These are phyloP conservation scores for Beta lomatogona DNA, from an alignment of 179 eudicot species.

Conservation along the genomic window DNA sequence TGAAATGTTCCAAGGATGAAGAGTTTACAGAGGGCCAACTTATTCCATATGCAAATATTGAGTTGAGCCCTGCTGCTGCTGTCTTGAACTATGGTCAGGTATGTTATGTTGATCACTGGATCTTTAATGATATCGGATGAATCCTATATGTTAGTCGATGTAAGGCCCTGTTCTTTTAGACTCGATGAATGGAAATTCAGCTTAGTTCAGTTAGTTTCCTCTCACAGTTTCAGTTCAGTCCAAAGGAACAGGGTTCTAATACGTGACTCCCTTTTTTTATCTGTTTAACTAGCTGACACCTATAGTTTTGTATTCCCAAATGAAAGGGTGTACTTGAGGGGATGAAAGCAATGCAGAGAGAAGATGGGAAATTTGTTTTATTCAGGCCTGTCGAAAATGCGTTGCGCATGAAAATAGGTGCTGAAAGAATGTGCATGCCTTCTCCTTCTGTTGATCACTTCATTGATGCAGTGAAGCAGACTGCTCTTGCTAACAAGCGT, in stretches of 20 bases:
- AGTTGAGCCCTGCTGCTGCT: conserved; percentile 73
- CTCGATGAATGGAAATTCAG: too few species aligned
- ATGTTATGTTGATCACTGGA: too few species aligned
- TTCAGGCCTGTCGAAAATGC: conserved; percentile 88
- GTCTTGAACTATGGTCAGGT: conserved; percentile 66
- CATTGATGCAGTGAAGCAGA: conserved; percentile 77
- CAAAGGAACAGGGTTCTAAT: too few species aligned
- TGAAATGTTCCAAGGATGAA: conserved; percentile 48
- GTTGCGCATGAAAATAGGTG: conserved; percentile 71
- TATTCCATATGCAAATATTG: conserved; percentile 61
- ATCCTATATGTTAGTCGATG: too few species aligned
- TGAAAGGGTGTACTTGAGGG: conserved; percentile 82
- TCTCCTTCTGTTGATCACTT: conserved; percentile 77
- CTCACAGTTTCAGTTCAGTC: too few species aligned
- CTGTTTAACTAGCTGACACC: background rate
- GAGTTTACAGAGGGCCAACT: conserved; percentile 55
- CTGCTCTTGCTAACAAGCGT: conserved; percentile 74
- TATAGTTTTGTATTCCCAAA: background rate
- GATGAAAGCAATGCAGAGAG: conserved; percentile 64
- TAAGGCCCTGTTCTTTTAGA: too few species aligned
- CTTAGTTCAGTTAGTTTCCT: too few species aligned
- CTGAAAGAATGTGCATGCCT: conserved; percentile 93
- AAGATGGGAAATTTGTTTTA: conserved; percentile 57
- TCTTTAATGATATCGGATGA: too few species aligned
- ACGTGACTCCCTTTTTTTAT: too few species aligned